Evolutionary conservation across 495 filamentous ascomycete species (phyloP), one percentile per base, ranked within the genome.

Genomic region (Entonaema liquescens): DNA sequence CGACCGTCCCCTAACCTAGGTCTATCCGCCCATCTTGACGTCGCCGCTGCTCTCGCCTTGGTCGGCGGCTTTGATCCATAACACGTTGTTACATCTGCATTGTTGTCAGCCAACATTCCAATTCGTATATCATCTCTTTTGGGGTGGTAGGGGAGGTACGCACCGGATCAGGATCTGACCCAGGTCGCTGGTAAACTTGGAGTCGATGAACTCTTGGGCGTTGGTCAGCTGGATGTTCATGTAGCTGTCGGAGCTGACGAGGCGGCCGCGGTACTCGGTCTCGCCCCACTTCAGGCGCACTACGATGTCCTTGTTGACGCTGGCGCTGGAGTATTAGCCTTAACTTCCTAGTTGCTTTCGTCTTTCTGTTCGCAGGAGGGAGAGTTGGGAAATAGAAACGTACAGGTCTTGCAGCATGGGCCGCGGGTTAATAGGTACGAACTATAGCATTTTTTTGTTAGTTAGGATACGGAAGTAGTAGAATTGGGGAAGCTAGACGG

Each of bases 281-380:
- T 97, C 89, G 72, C 93, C 93, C 95, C 95, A 99, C 86, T 99
- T 99, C 29, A 99, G 88, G 72, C 93, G 92, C 47, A 99, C 90
- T 60, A 95, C 84, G 76, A 99, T 87, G 77, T 94, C 89, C 79
- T 93, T 89, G 83, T 96, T 92, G 84, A 99, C 91, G 61, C 92
- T 94, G 75, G 75, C 53, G 11, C n/a, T 28, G 11, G 28, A 40
- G 53, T 50, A 56, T 70, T 44, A 71, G 36, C 31, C 19, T 26
- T 31, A 31, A 3, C 5, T 33, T 33, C 29, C 29, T 31, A 11
- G 33, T 68, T 35, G 36, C 55, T 65, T 69, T 66, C 36, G 47
- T 33, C 35, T 49, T 12, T n/a, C n/a, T n/a, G n/a, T n/a, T n/a
- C n/a, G n/a, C n/a, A n/a, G 28, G 17, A 15, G 21, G 29, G 62